Conservation (phyloP, 2,329 filamentous ascomycete genomes). For the Alternaria brassicae region DNA sequence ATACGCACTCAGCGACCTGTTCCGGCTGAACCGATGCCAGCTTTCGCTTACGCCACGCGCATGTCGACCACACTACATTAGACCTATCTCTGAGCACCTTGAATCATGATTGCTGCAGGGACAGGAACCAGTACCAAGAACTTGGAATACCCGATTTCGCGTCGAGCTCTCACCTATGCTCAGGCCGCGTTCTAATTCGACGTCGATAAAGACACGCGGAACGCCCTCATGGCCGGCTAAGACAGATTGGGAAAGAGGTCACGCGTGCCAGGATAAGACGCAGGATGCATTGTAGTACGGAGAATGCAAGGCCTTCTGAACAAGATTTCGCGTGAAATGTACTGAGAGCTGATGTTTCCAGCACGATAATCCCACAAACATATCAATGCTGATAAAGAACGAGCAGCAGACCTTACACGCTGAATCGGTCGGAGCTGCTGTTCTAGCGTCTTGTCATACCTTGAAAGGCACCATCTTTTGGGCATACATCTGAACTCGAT, state of each 20-base stretch:
- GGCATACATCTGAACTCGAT: background rate
- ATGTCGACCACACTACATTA: background rate
- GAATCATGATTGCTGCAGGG: conserved; percentile 11
- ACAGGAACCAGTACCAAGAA: background rate
- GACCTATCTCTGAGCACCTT: background rate
- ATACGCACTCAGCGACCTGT: background rate
- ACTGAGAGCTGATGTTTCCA: background rate
- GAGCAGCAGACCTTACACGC: background rate
- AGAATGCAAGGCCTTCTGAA: background rate
- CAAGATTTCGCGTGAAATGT: background rate
- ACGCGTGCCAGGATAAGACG: conserved; percentile 3
- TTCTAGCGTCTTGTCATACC: background rate
- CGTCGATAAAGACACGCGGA: conserved; percentile 7
- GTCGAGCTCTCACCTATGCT: conserved; percentile 6
- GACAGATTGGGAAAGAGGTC: conserved; percentile 10
- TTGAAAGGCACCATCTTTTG: background rate
- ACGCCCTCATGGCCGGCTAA: background rate
- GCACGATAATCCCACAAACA: background rate
- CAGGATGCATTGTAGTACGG: conserved; percentile 8
- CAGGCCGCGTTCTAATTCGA: conserved; percentile 4
- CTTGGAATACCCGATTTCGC: conserved; percentile 8
- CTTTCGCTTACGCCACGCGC: background rate
- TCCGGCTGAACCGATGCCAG: background rate
- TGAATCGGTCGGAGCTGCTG: background rate
- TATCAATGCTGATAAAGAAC: background rate